Percentiles rank a stretch among this genome's conserved stretches.
Conservation (phyloP, 2,329 filamentous ascomycete species). For the Basipetospora sp. region DNA sequence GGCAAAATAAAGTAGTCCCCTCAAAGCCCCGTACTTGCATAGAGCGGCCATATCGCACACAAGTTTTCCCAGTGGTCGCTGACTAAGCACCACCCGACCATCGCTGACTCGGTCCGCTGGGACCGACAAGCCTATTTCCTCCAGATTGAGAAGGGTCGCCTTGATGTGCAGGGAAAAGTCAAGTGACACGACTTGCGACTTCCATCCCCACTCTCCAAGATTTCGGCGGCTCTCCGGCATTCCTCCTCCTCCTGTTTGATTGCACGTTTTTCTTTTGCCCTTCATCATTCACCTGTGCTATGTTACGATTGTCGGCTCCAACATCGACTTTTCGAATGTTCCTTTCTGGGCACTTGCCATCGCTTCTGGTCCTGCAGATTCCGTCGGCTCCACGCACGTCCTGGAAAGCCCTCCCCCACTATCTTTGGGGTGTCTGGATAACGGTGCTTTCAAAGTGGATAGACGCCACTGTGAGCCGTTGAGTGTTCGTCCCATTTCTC, state of each 20-base stretch:
- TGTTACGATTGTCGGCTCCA: too few relatives aligned
- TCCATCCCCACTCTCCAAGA: conserved; percentile 4
- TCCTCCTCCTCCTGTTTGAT: conserved; percentile 2
- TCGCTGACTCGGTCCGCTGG: conserved; percentile 5
- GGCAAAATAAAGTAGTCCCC: too few relatives aligned
- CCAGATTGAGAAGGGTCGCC: conserved; percentile 2
- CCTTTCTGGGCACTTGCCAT: too few relatives aligned
- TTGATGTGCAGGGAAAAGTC: conserved; percentile 2
- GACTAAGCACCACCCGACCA: background rate
- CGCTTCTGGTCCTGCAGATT: too few relatives aligned
- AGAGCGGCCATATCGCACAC: too few relatives aligned
- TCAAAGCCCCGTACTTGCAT: too few relatives aligned
- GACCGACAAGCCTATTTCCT: conserved; percentile 6
- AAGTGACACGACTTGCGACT: conserved; percentile 5
- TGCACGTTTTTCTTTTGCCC: too few relatives aligned
- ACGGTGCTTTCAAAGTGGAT: background rate
- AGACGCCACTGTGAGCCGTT: background rate
- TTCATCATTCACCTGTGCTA: too few relatives aligned
- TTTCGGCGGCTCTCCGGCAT: conserved; percentile 7
- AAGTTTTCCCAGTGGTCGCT: background rate
- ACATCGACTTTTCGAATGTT: too few relatives aligned
- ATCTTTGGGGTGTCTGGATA: conserved; percentile 3
- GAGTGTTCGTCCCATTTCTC: too few relatives aligned
- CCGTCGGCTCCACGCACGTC: too few relatives aligned
- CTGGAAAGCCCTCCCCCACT: too few relatives aligned